Evolutionary conservation across 75 land plant species (phyloP).

Genomic region (Cupressus sempervirens): DNA sequence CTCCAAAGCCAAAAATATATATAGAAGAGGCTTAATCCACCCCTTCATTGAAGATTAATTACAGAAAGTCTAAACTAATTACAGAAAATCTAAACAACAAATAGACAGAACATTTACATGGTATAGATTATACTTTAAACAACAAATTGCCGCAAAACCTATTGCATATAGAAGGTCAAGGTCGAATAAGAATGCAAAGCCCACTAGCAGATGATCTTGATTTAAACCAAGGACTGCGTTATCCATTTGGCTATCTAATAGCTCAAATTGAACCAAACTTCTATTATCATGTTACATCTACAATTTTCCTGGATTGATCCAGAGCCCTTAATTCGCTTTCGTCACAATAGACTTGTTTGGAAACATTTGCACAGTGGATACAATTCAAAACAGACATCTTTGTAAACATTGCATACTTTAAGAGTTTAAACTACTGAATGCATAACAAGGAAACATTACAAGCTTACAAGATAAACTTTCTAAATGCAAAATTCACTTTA

Average conservation of each 20-base stretch:
- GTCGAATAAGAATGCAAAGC: neutral
- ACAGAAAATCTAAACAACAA: too few species aligned
- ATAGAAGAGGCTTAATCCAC: neutral
- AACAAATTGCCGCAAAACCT: neutral
- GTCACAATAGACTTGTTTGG: neutral
- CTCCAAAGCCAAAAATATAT: too few species aligned
- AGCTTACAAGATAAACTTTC: neutral
- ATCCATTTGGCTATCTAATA: neutral
- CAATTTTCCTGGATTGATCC: neutral
- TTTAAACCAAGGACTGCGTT: neutral
- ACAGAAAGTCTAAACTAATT: neutral
- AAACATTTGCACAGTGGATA: neutral
- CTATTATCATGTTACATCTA: neutral
- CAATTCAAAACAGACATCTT: neutral
- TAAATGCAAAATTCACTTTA: neutral
- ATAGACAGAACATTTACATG: too few species aligned
- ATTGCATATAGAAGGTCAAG: neutral
- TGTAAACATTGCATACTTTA: neutral
- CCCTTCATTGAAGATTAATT: neutral
- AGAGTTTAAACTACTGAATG: neutral
- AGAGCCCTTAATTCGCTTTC: neutral
- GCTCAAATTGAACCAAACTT: neutral
- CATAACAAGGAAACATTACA: neutral
- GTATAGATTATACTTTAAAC: neutral
- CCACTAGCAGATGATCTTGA: neutral